phyloP scores from a whole-genome alignment of 179 eudicot genomes.

The Silene vulgaris region DNA sequence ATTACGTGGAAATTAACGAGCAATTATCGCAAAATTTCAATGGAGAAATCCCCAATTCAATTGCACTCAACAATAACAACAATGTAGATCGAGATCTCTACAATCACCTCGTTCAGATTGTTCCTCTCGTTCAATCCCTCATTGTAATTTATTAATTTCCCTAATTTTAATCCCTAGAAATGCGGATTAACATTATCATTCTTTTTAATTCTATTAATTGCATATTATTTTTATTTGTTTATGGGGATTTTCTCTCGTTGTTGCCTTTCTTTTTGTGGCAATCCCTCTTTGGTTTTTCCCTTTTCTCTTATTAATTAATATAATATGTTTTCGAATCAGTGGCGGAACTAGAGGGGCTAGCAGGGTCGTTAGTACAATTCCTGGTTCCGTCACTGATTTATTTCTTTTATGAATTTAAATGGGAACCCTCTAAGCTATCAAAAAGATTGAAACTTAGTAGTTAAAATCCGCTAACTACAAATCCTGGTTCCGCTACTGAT shows the following conservation, averaged over 20 bases:
- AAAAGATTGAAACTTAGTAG: neutral
- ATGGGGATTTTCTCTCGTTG: slow-evolving; percentile 28
- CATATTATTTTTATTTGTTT: neutral
- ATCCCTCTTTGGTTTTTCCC: slow-evolving; percentile 14
- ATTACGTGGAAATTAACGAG: slow-evolving; percentile 14
- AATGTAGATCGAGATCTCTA: slow-evolving; percentile 55
- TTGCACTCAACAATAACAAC: slow-evolving; percentile 18
- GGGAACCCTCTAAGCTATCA: too few relatives aligned
- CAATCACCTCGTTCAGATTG: slow-evolving; percentile 49
- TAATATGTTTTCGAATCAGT: too few relatives aligned
- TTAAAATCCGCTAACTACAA: too few relatives aligned
- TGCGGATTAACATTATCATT: slow-evolving; percentile 19
- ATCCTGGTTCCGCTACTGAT: too few relatives aligned
- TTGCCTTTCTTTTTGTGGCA: slow-evolving; percentile 30
- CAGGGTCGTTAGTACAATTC: too few relatives aligned
- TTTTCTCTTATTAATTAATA: neutral
- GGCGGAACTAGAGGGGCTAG: too few relatives aligned
- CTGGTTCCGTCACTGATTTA: too few relatives aligned
- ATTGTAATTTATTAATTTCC: slow-evolving; percentile 37
- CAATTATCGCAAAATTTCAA: slow-evolving; percentile 5
- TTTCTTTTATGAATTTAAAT: too few relatives aligned
- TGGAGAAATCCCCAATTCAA: neutral
- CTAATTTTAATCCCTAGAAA: slow-evolving; percentile 19
- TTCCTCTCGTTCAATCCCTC: slow-evolving; percentile 72
- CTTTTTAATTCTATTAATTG: neutral